Evolutionary conservation across 2,329 filamentous ascomycete species (phyloP).

Genomic region (Botryotinia narcissicola): DNA sequence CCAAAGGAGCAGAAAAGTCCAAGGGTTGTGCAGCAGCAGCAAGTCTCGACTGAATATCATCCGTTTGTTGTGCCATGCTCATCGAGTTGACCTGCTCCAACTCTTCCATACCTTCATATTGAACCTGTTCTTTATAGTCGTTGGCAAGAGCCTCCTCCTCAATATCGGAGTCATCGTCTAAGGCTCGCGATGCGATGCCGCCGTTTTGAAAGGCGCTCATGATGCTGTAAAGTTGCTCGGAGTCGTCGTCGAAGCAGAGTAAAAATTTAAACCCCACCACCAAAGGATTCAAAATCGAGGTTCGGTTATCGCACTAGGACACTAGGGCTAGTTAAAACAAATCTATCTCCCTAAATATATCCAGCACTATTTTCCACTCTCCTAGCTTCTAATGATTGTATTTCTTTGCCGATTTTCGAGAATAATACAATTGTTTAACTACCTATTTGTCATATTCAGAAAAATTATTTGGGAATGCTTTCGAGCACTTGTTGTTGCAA

Average conservation of each 20-base stretch:
- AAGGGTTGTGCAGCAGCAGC: conserved; percentile 89
- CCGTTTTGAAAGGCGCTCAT: conserved; percentile 65
- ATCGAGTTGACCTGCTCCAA: conserved; percentile 71
- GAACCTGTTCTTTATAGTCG: conserved; percentile 94
- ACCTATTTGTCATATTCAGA: neutral
- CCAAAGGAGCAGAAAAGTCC: conserved; percentile 92
- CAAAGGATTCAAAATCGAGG: conserved; percentile 16
- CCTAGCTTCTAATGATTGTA: neutral
- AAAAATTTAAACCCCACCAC: neutral
- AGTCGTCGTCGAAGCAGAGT: conserved; percentile 18
- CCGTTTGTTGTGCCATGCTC: conserved; percentile 70
- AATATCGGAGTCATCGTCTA: conserved; percentile 84
- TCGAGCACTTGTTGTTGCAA: neutral
- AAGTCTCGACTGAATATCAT: conserved; percentile 91
- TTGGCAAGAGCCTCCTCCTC: conserved; percentile 95
- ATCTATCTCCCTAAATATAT: conserved; percentile 6
- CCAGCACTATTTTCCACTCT: neutral
- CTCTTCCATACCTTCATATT: conserved; percentile 84
- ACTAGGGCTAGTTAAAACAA: conserved; percentile 18
- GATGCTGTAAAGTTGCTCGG: conserved; percentile 15
- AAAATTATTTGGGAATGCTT: neutral
- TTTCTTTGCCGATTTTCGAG: neutral
- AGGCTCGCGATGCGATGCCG: conserved; percentile 56
- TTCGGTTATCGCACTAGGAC: conserved; percentile 20
- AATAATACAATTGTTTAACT: neutral